Evolutionary conservation across 805 yeast species (phyloP).

Genomic region (Lachancea meyersii): DNA sequence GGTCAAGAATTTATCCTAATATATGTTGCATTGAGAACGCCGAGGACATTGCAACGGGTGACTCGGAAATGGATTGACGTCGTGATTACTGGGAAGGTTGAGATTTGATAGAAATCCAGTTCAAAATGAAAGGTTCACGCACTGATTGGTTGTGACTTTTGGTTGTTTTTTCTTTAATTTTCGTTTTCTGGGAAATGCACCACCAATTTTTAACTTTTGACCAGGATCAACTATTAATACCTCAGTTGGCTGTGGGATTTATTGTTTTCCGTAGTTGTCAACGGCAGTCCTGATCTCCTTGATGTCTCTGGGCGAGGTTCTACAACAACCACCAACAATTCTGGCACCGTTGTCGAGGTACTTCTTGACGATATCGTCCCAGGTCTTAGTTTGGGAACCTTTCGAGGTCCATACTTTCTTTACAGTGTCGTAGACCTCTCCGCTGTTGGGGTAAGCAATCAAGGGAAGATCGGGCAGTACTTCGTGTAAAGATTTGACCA

Average conservation of each 20-base stretch:
- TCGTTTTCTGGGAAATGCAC: too few species aligned
- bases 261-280: not conserved
- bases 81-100: too few species aligned
- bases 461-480: constrained; percentile 34
- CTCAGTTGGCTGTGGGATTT: not conserved
- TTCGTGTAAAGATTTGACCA: constrained; percentile 31
- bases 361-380: constrained; percentile 36
- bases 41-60: too few species aligned
- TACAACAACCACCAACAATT: constrained; percentile 71
- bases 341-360: constrained; percentile 41
- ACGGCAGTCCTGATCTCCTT: constrained; percentile 18
- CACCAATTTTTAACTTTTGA: too few species aligned
- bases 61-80: too few species aligned
- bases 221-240: too few species aligned
- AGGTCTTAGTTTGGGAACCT: constrained; percentile 22
- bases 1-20: too few species aligned
- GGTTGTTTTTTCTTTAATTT: too few species aligned
- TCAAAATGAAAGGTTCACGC: too few species aligned
- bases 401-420: constrained; percentile 39
- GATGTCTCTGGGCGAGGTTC: constrained; percentile 51
- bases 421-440: constrained; percentile 53
- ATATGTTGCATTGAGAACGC: too few species aligned
- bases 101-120: too few species aligned
- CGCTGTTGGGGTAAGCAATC: constrained; percentile 69
- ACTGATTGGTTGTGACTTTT: too few species aligned